Conservation (phyloP, 1,284 basidiomycete genomes). For the Neonothopanus nambi region DNA sequence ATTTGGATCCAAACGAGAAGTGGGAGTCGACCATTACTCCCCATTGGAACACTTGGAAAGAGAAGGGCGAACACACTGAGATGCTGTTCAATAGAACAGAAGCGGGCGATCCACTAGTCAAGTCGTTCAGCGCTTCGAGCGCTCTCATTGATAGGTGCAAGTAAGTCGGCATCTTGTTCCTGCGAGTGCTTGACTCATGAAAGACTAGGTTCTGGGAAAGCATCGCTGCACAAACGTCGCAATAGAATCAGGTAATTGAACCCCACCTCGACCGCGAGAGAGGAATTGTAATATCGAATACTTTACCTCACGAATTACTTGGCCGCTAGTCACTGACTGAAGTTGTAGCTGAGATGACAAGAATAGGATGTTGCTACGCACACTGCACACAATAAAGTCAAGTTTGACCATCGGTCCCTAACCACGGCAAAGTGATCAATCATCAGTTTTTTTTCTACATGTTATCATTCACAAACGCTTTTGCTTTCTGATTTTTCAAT, state of each 20-base stretch:
- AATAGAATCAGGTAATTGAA: conserved; percentile 5
- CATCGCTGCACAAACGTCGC: conserved; percentile 8
- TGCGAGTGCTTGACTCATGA: background rate
- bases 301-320: too few species aligned
- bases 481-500: too few species aligned
- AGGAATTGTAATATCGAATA: background rate
- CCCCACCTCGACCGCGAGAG: background rate
- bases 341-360: too few species aligned
- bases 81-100: conserved; percentile 25
- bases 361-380: too few species aligned
- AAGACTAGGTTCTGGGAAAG: conserved; percentile 13
- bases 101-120: conserved; percentile 1
- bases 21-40: conserved; percentile 24
- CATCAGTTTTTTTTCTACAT: too few species aligned
- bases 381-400: too few species aligned
- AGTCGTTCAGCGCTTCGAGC: background rate
- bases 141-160: conserved; percentile 15
- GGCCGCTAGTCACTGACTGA: too few species aligned
- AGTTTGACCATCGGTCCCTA: too few species aligned
- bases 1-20: conserved; percentile 25
- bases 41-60: conserved; percentile 16
- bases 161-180: conserved; percentile 1
- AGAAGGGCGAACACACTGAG: conserved; percentile 6
- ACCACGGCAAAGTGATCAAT: too few species aligned
- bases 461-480: too few species aligned